These are phyloP conservation scores for Clarireedia homoeocarpa DNA, from an alignment of 2,329 filamentous ascomycete species.

Conservation along the genomic window DNA sequence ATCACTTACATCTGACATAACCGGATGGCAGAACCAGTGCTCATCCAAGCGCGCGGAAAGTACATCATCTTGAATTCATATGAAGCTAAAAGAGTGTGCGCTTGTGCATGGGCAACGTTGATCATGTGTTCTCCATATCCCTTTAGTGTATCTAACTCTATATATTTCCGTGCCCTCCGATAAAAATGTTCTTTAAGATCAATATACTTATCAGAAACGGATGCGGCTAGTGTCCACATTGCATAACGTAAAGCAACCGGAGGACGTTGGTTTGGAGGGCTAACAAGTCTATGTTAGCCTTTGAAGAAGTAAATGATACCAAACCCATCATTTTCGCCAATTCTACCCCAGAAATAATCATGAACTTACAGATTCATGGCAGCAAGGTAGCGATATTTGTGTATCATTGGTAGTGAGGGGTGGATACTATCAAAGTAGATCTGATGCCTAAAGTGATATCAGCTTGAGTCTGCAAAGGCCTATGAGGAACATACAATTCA, in stretches of 20 bases:
- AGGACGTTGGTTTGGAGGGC: constrained; percentile 74
- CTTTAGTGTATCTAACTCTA: constrained; percentile 83
- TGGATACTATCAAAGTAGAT: constrained; percentile 91
- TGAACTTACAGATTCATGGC: constrained; percentile 68
- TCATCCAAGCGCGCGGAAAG: constrained; percentile 93
- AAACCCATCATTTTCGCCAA: background rate
- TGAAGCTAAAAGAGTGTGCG: constrained; percentile 68
- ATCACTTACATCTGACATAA: constrained; percentile 68
- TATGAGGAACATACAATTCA: constrained; percentile 55
- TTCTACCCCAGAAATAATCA: background rate
- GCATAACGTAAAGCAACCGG: constrained; percentile 85
- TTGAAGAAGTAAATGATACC: background rate
- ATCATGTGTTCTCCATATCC: constrained; percentile 87
- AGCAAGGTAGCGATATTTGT: constrained; percentile 78
- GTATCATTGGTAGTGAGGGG: constrained; percentile 78
- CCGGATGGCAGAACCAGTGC: constrained; percentile 72
- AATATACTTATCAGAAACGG: constrained; percentile 72
- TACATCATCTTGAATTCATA: constrained; percentile 99
- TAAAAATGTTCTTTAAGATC: constrained; percentile 85
- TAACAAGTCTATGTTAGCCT: constrained; percentile 24
- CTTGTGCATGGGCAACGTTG: constrained; percentile 77
- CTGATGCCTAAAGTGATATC: constrained; percentile 49
- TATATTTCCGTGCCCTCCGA: constrained; percentile 78
- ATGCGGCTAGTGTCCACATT: constrained; percentile 92
- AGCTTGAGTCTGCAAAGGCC: constrained; percentile 13